phyloP scores from a whole-genome alignment of 495 filamentous ascomycete genomes.

The Xylaria telfairii region DNA sequence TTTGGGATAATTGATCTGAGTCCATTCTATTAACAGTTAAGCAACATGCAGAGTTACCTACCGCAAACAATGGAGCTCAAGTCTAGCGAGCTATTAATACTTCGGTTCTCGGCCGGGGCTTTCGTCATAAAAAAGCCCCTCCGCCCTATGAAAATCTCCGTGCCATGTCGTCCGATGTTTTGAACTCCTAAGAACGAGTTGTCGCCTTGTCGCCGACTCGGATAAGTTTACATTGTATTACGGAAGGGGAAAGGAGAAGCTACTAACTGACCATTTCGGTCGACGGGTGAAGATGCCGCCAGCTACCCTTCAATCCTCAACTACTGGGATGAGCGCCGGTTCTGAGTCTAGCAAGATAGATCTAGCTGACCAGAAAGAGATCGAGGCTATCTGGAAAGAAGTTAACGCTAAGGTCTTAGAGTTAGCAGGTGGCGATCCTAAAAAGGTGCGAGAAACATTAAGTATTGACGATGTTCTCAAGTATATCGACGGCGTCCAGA shows the following conservation, averaged over 20 bases:
- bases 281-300: constrained; percentile 31
- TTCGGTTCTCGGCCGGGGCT: constrained; percentile 8
- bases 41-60: background rate
- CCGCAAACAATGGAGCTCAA: constrained; percentile 18
- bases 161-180: background rate
- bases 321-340: constrained; percentile 27
- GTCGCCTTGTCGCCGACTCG: background rate
- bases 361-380: constrained; percentile 45
- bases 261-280: background rate
- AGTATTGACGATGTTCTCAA: constrained; percentile 42
- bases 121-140: background rate
- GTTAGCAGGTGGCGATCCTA: constrained; percentile 44
- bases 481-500: constrained; percentile 38
- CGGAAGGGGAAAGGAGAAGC: background rate
- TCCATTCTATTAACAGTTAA: constrained; percentile 5
- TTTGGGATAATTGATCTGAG: background rate
- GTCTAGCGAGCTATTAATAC: constrained; percentile 16
- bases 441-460: constrained; percentile 36
- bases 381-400: constrained; percentile 46
- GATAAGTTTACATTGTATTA: background rate
- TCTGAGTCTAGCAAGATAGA: constrained; percentile 35
- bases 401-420: constrained; percentile 46
- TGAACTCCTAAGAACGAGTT: background rate
- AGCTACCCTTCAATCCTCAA: constrained; percentile 31
- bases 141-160: background rate